These are phyloP conservation scores for Danielia reshetovae DNA, from an alignment of 805 yeast genomes.

Conservation along the genomic window DNA sequence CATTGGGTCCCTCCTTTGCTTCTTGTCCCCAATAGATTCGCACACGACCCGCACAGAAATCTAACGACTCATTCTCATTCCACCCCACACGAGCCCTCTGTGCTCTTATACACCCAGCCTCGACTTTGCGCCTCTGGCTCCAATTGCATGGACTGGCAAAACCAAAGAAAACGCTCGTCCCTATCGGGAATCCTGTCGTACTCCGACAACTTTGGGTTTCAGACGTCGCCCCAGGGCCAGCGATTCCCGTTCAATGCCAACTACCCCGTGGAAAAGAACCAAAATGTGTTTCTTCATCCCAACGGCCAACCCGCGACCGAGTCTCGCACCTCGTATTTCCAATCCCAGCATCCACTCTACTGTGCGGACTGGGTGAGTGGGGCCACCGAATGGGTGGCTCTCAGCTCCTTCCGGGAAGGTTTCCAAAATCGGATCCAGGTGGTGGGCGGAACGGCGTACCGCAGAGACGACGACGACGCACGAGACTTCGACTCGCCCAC, in stretches of 20 bases:
- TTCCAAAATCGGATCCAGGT: conserved; percentile 61
- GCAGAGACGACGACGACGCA: conserved; percentile 17
- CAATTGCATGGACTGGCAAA: conserved; percentile 17
- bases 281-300: too few species aligned
- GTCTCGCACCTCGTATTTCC: conserved; percentile 8
- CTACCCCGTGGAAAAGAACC: conserved; percentile 1
- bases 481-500: conserved; percentile 1
- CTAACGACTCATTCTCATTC: not conserved
- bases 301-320: not conserved
- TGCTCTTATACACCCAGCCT: too few species aligned
- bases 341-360: conserved; percentile 28
- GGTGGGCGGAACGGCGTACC: conserved; percentile 28
- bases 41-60: too few species aligned
- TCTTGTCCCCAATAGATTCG: too few species aligned
- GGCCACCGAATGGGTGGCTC: conserved; percentile 49
- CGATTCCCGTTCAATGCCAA: conserved; percentile 3
- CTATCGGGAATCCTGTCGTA: conserved; percentile 6
- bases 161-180: conserved; percentile 13
- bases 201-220: not conserved
- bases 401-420: conserved; percentile 82
- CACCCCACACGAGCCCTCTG: too few species aligned
- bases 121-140: too few species aligned
- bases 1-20: too few species aligned
- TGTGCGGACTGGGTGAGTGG: conserved; percentile 33
- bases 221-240: too few species aligned